Base-by-base conservation (phyloP, 2,329 filamentous ascomycete species). In the Neonectria hederae region DNA sequence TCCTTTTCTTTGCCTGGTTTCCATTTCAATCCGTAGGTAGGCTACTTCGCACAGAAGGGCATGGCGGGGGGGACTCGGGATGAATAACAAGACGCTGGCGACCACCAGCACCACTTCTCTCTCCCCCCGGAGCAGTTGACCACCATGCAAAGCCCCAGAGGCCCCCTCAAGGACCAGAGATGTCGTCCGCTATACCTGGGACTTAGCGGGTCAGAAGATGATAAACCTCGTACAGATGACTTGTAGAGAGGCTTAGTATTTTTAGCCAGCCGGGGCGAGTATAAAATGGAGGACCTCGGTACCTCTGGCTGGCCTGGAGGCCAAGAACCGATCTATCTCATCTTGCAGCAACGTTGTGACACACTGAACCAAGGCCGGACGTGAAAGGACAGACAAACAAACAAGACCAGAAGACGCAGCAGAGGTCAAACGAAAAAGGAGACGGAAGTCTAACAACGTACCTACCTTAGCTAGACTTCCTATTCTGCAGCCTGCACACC, bases 311-410 rank as follows among this genome's bases (percentile, higher is more conserved):
- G 52, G 64, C 42, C 53, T 59, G 62, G n/a, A 42, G 49, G 51
- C 52, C 48, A 49, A 65, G 55, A 45, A 49, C 55, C 66, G 35
- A 48, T 42, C 53, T 57, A 71, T 70, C 70, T 68, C 59, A 74
- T 73, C 68, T 67, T 72, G 69, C 67, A 74, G 67, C 73, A 65
- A 65, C 58, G 68, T 62, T 65, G 61, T 69, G 62, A 71, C 69
- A 66, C 53, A 54, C 48, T 19, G 54, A 38, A 58, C 28, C 40
- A 4, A 19, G n/a, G 7, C 38, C 38, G 9, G 42, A 46, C 60
- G 54, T 10, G 38, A 32, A 58, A 57, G 54, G 42, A 57, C 54
- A 57, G 54, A 46, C 40, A 48, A 62, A 49, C 42, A 54, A 19
- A 42, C 21, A 46, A 54, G 30, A 43, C 13, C 26, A 30, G 40